These are phyloP conservation scores for Selaginella moellendorffii DNA, from an alignment of 75 land plant genomes.

Conservation along the genomic window DNA sequence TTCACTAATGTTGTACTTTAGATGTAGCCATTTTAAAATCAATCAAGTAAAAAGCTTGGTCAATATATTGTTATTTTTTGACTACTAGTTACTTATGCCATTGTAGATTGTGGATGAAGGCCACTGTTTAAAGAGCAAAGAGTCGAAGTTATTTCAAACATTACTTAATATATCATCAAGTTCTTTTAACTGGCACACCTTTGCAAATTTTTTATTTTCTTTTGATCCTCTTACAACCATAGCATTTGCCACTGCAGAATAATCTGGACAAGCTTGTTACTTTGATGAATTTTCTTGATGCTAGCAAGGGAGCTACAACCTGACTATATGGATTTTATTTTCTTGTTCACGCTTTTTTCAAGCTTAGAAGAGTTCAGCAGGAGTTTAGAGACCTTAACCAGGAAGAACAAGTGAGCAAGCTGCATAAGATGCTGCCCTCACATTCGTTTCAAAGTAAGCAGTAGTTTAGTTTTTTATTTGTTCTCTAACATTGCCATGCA, in stretches of 20 bases:
- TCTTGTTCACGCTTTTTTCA: conserved; percentile 53
- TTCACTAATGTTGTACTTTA: conserved; percentile 73
- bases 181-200: conserved; percentile 92
- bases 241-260: conserved; percentile 38
- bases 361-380: conserved; percentile 84
- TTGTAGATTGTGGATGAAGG: conserved; percentile 97
- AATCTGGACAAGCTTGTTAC: conserved; percentile 96
- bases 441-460: conserved; percentile 87
- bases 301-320: conserved; percentile 44
- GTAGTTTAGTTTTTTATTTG: neutral
- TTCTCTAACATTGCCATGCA: too few species aligned
- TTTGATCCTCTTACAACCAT: neutral
- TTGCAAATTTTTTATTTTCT: conserved; percentile 46
- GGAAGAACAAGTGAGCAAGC: conserved; percentile 81
- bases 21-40: conserved; percentile 55
- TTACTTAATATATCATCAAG: conserved; percentile 55
- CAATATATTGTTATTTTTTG: too few species aligned
- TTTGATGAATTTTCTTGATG: conserved; percentile 99
- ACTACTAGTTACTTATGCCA: neutral
- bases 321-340: too few species aligned
- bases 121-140: conserved; percentile 95
- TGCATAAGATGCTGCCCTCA: conserved; percentile 89
- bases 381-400: conserved; percentile 92
- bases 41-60: conserved; percentile 87
- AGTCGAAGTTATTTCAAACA: conserved; percentile 83